phyloP scores from a whole-genome alignment of 129 eudicot genomes.

The Heracleum sosnowskyi region DNA sequence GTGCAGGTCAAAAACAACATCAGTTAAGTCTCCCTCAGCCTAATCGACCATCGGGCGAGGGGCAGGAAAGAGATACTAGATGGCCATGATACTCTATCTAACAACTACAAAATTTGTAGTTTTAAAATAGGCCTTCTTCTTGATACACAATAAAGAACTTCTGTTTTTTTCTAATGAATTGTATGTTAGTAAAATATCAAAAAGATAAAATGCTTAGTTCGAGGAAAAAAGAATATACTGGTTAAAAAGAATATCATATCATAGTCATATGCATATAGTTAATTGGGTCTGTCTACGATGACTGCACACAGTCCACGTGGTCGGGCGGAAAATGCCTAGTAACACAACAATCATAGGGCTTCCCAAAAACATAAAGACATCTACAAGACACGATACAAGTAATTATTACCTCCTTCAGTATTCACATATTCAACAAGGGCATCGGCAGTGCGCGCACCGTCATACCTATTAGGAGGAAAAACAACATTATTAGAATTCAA shows the following conservation, averaged over 20 bases:
- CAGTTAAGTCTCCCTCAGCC: neutral
- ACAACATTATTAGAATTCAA: neutral
- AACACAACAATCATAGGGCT: neutral
- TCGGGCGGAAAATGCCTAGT: neutral
- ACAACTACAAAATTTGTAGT: neutral
- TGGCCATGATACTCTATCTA: neutral
- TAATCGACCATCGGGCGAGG: neutral
- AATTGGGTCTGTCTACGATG: neutral
- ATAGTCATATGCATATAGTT: neutral
- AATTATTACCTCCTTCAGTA: constrained; percentile 91
- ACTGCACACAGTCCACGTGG: neutral
- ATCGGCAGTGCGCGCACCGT: constrained; percentile 89
- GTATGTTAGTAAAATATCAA: neutral
- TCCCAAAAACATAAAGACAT: neutral
- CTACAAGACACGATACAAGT: neutral
- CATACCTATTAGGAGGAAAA: constrained; percentile 42
- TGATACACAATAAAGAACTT: too few relatives aligned
- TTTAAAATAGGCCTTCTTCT: neutral
- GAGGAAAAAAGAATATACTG: neutral
- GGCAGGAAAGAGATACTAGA: neutral
- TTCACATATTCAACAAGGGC: constrained; percentile 86
- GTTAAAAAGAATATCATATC: neutral
- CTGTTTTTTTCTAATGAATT: too few relatives aligned
- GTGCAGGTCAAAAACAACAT: neutral
- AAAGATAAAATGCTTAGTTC: neutral